Conservation (phyloP, 352 stramenopile species). For the Globisporangium radiosum region DNA sequence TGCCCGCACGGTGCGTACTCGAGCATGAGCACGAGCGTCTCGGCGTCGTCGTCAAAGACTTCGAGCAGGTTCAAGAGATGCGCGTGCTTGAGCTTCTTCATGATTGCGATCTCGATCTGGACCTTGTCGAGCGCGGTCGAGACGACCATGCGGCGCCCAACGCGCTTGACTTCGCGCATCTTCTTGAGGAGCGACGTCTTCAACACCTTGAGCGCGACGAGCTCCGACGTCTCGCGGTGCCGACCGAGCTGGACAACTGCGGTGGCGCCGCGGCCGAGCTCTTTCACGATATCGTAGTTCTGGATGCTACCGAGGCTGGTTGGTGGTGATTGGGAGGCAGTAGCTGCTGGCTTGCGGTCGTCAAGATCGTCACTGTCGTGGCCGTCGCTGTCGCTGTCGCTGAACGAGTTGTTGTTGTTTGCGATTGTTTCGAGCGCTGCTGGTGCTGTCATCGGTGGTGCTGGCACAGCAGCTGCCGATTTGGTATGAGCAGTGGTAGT, state of each 20-base stretch:
- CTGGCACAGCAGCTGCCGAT: not conserved
- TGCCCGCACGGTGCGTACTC: conserved; percentile 78
- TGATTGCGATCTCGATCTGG: conserved; percentile 85
- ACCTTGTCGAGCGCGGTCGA: conserved; percentile 84
- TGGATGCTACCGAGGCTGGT: conserved; percentile 34
- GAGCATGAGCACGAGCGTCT: conserved; percentile 81
- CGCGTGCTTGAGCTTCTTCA: conserved; percentile 81
- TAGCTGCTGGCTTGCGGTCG: conserved; percentile 3
- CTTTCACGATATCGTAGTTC: conserved; percentile 77
- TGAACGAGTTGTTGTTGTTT: conserved; percentile 31
- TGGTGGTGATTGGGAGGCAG: not conserved
- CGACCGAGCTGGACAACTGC: conserved; percentile 74
- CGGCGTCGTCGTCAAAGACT: conserved; percentile 78
- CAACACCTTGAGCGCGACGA: conserved; percentile 82
- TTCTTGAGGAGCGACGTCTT: conserved; percentile 83
- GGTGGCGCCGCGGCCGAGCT: conserved; percentile 74
- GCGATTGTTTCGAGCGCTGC: conserved; percentile 18
- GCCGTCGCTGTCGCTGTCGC: conserved; percentile 34
- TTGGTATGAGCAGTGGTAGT: too few relatives aligned
- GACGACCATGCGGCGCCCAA: conserved; percentile 76
- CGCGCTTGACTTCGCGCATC: conserved; percentile 81
- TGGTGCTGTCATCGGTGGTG: not conserved
- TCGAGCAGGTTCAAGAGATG: conserved; percentile 79
- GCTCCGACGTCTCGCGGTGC: conserved; percentile 38
- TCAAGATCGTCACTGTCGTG: conserved; percentile 4